Base-by-base conservation (phyloP, 495 filamentous ascomycete genomes). In the Melanomma pulvis-pyrius region DNA sequence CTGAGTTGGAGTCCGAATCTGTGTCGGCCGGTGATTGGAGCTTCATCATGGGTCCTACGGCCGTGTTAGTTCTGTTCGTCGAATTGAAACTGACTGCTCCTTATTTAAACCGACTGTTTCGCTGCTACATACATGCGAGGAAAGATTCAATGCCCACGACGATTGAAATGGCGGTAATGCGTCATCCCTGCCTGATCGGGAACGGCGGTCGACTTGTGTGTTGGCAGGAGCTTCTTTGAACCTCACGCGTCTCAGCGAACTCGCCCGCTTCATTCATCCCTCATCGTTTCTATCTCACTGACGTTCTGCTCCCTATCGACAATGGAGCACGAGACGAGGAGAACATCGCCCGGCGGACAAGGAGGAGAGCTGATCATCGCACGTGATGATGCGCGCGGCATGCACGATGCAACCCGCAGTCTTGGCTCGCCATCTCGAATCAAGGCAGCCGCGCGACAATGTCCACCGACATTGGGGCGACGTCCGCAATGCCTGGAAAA, bases 351-450 rank as follows among this genome's bases (percentile, higher is more conserved):
- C n/a, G n/a, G 26, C 51, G 7, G 26, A 34, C n/a, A 15, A 6
- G 39, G 39, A 44, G 32, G 39, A 44, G 9, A 44, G 9, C 17
- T n/a, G 8, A 44, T 6, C 39, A 6, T 29, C 30, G 4, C 53
- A 57, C 53, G 53, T 57, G 53, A 57, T 39, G 53, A 36, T 24
- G 53, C 30, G 21, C 53, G 53, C 19, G 21, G 32, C 51, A 34
- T 29, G 25, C 25, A 32, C 8, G 21, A 4, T 22, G 57, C 46
- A 61, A 15, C 56, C 24, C 25, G 39, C 39, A 44, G 46, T 24
- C 58, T 61, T 61, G 58, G 58, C 58, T 25, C 8, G 26, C 29
- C 29, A 25, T 21, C 12, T 34, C 28, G 15, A 34, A 39, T 36
- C 53, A 39, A 21, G 21, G 30, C 29, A 17, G 17, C 30, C 25